A percentile compares a stretch with the other conserved stretches of the same genome.
Evolutionary conservation across 345 rosid species (phyloP).

Genomic region (Leavenworthia alabamica): DNA sequence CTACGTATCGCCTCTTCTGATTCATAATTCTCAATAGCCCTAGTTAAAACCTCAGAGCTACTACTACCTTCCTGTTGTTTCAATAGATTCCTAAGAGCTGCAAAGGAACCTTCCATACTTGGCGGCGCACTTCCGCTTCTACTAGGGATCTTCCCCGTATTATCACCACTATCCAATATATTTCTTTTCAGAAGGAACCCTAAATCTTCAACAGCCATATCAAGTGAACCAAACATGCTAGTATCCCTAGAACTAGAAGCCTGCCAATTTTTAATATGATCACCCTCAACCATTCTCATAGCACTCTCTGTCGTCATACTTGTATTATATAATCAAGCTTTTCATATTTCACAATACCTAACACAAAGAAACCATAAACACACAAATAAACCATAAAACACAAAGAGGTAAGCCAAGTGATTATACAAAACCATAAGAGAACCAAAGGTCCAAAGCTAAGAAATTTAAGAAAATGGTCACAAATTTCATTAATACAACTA

Average conservation of each 20-base stretch:
- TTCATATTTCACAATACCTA: not conserved
- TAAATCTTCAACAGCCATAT: conserved; percentile 69
- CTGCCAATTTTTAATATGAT: conserved; percentile 51
- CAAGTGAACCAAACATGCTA: conserved; percentile 44
- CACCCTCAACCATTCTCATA: conserved; percentile 64
- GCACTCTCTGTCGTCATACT: conserved; percentile 82
- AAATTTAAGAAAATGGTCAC: conserved; percentile 10
- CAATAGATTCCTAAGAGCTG: conserved; percentile 67
- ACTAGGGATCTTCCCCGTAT: conserved; percentile 46
- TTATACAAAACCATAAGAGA: conserved; percentile 6
- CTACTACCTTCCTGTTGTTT: conserved; percentile 51
- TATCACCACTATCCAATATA: conserved; percentile 45
- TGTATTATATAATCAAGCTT: not conserved
- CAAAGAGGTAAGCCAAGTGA: not conserved
- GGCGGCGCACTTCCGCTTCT: conserved; percentile 98
- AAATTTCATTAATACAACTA: not conserved
- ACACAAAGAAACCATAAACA: conserved; percentile 7
- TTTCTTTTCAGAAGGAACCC: conserved; percentile 62
- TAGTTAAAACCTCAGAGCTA: conserved; percentile 55
- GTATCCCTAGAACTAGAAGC: conserved; percentile 53
- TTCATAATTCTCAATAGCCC: conserved; percentile 44
- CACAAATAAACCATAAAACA: not conserved
- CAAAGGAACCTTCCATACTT: conserved; percentile 91
- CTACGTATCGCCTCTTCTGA: conserved; percentile 75
- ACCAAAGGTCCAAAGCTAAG: conserved; percentile 1